phyloP scores from a whole-genome alignment of 1,284 basidiomycete genomes.

The Thecaphora thlaspeos region DNA sequence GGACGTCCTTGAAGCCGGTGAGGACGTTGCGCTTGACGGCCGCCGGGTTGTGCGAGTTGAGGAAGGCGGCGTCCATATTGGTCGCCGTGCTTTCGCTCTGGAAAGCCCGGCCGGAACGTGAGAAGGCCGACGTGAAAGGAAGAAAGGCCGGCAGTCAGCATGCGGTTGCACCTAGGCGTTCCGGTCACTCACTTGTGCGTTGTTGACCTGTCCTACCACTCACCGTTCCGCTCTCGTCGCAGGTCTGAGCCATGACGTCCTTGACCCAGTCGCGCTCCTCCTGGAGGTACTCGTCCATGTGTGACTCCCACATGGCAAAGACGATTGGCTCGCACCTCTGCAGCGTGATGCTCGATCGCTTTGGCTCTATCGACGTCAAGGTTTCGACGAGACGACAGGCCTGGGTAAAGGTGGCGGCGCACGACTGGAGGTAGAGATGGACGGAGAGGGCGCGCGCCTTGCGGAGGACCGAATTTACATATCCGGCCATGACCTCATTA shows the following conservation, averaged over 20 bases:
- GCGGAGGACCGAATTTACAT: conserved; percentile 74
- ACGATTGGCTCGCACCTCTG: conserved; percentile 72
- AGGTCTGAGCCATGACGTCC: conserved; percentile 71
- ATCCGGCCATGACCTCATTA: conserved; percentile 72
- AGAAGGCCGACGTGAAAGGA: too few species aligned
- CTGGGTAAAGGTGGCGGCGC: conserved; percentile 84
- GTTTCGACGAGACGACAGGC: conserved; percentile 78
- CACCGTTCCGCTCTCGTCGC: conserved; percentile 65
- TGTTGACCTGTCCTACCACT: too few species aligned
- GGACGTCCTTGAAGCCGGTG: conserved; percentile 82
- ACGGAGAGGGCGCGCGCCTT: conserved; percentile 74
- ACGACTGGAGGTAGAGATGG: conserved; percentile 76
- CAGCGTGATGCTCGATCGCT: conserved; percentile 42
- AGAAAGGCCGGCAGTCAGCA: too few species aligned
- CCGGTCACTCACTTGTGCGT: too few species aligned
- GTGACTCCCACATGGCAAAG: conserved; percentile 86
- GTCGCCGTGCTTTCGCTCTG: too few species aligned
- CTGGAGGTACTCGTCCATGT: conserved; percentile 95
- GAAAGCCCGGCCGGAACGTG: too few species aligned
- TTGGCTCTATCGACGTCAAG: conserved; percentile 46
- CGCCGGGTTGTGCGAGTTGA: conserved; percentile 82
- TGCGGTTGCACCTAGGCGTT: too few species aligned
- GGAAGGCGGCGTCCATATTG: conserved; percentile 64
- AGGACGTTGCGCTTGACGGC: conserved; percentile 88
- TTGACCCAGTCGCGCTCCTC: conserved; percentile 86